phyloP scores from a whole-genome alignment of 495 filamentous ascomycete species.

The Xylaria acuta region DNA sequence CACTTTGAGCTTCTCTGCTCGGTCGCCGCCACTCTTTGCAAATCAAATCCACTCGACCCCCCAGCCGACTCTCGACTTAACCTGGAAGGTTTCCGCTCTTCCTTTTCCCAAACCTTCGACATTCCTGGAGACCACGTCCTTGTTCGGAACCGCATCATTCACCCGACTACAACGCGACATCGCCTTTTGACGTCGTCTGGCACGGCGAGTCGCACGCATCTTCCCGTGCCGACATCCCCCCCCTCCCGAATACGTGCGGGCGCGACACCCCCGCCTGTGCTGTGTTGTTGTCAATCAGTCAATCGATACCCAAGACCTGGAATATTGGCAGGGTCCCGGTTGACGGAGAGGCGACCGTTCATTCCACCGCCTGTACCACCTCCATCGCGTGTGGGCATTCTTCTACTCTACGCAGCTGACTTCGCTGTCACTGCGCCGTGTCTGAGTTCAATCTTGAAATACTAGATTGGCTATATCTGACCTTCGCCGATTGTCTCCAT shows the following conservation, averaged over 20 bases:
- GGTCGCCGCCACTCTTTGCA: conserved; percentile 14
- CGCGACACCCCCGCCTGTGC: conserved; percentile 28
- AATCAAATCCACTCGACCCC: conserved; percentile 14
- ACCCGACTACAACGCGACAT: conserved; percentile 6
- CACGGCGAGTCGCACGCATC: conserved; percentile 26
- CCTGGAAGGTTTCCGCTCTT: conserved; percentile 12
- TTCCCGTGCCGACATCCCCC: conserved; percentile 15
- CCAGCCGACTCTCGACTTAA: conserved; percentile 21
- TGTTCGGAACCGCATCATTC: conserved; percentile 19
- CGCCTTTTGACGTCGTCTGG: conserved; percentile 26
- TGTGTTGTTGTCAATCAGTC: conserved; percentile 28
- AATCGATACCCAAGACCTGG: conserved; percentile 27
- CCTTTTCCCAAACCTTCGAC: conserved; percentile 9
- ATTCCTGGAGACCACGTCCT: not conserved
- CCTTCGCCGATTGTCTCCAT: conserved; percentile 5
- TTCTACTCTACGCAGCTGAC: conserved; percentile 14
- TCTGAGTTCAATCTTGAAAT: conserved; percentile 19
- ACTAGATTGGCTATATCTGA: conserved; percentile 10
- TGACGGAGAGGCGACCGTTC: conserved; percentile 4
- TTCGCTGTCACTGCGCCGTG: conserved; percentile 20
- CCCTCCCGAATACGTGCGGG: conserved; percentile 14
- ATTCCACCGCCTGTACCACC: not conserved
- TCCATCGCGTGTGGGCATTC: not conserved
- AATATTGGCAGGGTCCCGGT: conserved; percentile 29
- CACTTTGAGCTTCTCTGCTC: conserved; percentile 9